Base-by-base conservation (phyloP, 495 filamentous ascomycete genomes). In the Cercophora scortea region DNA sequence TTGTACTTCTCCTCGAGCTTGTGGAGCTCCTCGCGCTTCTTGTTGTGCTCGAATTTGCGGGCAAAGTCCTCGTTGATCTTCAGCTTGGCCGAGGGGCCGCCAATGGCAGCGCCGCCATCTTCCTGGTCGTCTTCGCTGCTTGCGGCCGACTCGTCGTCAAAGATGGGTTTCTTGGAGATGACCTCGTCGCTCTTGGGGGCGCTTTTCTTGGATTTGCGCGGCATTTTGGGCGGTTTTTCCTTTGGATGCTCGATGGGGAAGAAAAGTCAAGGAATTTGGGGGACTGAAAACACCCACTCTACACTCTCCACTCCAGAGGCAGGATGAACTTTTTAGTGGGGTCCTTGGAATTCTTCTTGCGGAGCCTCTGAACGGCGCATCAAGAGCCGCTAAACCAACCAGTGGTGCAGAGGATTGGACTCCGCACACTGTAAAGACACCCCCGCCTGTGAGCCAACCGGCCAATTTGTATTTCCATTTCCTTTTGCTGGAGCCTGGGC, bases 1-100 rank as follows among this genome's bases (percentile, higher is more conserved):
- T 85, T 85, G 68, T 88, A 89, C 67, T 94, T 96, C 45, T 91
- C 81, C 67, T 96, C 88, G 66, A 96, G 89, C 62, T 83, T 78
- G n/a, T 87, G 81, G 49, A 85, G 74, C 63, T 98, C 93, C 69
- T 93, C 90, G 32, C 93, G 81, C 72, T 92, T 93, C 74, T 96
- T 95, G 72, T 98, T 98, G 65, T 96, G 77, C 66, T 97, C 91
- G 60, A 96, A 97, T 38, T 89, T 76, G 58, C 81, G 80, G 50
- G 93, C 93, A 65, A 86, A 98, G 48, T 92, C 88, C 61, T 87
- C 76, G 67, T 98, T 98, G 72, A 98, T 83, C 61, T 86, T 90
- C 68, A 96, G 80, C 32, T 63, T 70, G 38, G 77, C 57, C 32
- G 68, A 59, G 40, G 75, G 71, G 40, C 74, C 76, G 25, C 68